A percentile compares a stretch with the other conserved stretches of the same genome.
These are phyloP conservation scores for Barnettozyma populi DNA, from an alignment of 805 yeast species.

Conservation along the genomic window DNA sequence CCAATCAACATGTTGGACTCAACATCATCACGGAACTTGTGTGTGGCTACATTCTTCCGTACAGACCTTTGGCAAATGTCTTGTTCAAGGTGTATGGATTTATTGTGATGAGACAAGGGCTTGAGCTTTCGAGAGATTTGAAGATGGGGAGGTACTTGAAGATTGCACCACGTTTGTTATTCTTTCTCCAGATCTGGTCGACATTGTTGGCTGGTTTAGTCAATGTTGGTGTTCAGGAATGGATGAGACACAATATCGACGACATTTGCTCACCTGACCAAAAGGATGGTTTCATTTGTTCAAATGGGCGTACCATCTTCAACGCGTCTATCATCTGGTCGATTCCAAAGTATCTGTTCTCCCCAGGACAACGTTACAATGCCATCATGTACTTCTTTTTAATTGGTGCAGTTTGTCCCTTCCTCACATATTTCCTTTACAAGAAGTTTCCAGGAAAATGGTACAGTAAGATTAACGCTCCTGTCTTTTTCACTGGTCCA, in stretches of 20 bases:
- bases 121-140: constrained; percentile 43
- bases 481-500: constrained; percentile 54
- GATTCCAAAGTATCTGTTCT: constrained; percentile 42
- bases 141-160: constrained; percentile 53
- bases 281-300: constrained; percentile 37
- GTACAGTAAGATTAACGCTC: constrained; percentile 43
- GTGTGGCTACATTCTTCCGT: constrained; percentile 56
- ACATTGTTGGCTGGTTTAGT: constrained; percentile 36
- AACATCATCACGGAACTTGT: constrained; percentile 55
- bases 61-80: constrained; percentile 47
- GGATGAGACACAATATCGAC: constrained; percentile 34
- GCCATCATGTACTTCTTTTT: constrained; percentile 51
- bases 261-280: constrained; percentile 36
- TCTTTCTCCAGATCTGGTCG: constrained; percentile 37
- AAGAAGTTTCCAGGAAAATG: constrained; percentile 27
- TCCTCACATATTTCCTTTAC: constrained; percentile 28
- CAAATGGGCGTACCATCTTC: constrained; percentile 37
- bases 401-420: constrained; percentile 40
- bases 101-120: constrained; percentile 49
- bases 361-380: constrained; percentile 46
- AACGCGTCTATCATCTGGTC: constrained; percentile 50
- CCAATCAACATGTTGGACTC: constrained; percentile 48
- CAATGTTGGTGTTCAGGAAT: constrained; percentile 33
- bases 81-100: constrained; percentile 48
- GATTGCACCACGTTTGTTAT: constrained; percentile 52